phyloP scores from a whole-genome alignment of 2,329 filamentous ascomycete species.

The Aspergillus quadrilineatus region DNA sequence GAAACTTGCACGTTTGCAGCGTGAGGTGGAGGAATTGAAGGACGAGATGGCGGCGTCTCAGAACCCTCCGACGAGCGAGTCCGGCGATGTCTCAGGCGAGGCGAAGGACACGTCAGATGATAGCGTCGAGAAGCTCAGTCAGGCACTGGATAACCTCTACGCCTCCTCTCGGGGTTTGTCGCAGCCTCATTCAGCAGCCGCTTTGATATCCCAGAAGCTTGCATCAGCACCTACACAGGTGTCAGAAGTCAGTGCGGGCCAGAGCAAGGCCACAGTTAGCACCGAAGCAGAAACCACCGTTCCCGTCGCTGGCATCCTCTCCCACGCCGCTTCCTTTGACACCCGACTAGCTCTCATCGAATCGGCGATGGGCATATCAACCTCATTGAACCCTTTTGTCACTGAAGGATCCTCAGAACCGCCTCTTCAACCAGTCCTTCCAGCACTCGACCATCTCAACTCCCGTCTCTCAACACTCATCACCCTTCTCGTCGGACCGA shows the following conservation, averaged over 20 bases:
- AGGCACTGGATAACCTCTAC: conserved; percentile 66
- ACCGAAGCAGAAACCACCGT: conserved; percentile 18
- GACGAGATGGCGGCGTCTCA: conserved; percentile 43
- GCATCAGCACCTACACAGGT: conserved; percentile 16
- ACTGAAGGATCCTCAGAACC: conserved; percentile 51
- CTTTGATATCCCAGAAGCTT: conserved; percentile 37
- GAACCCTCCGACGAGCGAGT: conserved; percentile 53
- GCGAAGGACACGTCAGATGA: conserved; percentile 48
- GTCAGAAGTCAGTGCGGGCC: conserved; percentile 5
- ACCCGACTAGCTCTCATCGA: conserved; percentile 76
- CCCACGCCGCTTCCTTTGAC: conserved; percentile 85
- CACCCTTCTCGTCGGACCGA: conserved; percentile 40
- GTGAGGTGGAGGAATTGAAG: conserved; percentile 76
- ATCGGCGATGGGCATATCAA: conserved; percentile 74
- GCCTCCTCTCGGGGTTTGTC: conserved; percentile 29
- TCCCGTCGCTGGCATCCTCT: conserved; percentile 56
- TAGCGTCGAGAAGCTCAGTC: conserved; percentile 67
- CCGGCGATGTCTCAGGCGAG: conserved; percentile 44
- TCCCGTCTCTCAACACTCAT: conserved; percentile 75
- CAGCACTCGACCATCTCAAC: conserved; percentile 76
- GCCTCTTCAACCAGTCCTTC: conserved; percentile 66
- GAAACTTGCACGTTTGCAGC: conserved; percentile 76
- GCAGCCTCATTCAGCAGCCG: conserved; percentile 35
- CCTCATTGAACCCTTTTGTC: conserved; percentile 59
- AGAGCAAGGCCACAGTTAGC: conserved; percentile 13